These are phyloP conservation scores for Amphirosellinia nigrospora DNA, from an alignment of 495 filamentous ascomycete genomes.

Conservation along the genomic window DNA sequence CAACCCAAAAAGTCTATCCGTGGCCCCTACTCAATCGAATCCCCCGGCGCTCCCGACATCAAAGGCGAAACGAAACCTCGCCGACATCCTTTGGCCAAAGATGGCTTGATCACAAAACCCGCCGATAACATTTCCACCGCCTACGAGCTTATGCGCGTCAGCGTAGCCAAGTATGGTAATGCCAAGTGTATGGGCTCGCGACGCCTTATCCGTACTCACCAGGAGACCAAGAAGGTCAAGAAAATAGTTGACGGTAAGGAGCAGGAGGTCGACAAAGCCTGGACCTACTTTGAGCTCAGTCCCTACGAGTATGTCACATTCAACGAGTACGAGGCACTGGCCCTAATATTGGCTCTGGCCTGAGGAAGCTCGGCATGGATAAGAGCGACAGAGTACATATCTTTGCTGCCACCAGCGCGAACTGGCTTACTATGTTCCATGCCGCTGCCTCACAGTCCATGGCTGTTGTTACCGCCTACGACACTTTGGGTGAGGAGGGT, in stretches of 20 bases:
- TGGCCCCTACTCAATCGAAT: conserved; percentile 79
- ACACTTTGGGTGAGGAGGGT: conserved; percentile 94
- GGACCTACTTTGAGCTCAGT: conserved; percentile 94
- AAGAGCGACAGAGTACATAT: conserved; percentile 81
- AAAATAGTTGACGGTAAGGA: conserved; percentile 92
- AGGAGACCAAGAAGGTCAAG: conserved; percentile 96
- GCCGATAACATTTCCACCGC: conserved; percentile 77
- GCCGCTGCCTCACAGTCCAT: conserved; percentile 86
- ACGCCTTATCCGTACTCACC: conserved; percentile 80
- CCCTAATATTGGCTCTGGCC: conserved; percentile 75
- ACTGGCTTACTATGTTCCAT: conserved; percentile 81
- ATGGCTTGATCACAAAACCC: conserved; percentile 70
- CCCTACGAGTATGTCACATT: conserved; percentile 86
- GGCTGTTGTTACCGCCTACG: conserved; percentile 95
- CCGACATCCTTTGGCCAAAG: conserved; percentile 72
- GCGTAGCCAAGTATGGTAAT: conserved; percentile 84
- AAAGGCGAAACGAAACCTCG: conserved; percentile 92
- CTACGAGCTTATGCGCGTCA: conserved; percentile 82
- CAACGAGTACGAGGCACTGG: conserved; percentile 82
- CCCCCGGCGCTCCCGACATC: conserved; percentile 70
- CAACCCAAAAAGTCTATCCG: conserved; percentile 63
- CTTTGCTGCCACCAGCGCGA: conserved; percentile 84
- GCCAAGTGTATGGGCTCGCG: conserved; percentile 83
- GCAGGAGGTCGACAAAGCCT: conserved; percentile 89
- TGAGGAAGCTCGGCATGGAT: conserved; percentile 79